Evolutionary conservation across 495 filamentous ascomycete species (phyloP).

Genomic region (Xylaria palmicola): DNA sequence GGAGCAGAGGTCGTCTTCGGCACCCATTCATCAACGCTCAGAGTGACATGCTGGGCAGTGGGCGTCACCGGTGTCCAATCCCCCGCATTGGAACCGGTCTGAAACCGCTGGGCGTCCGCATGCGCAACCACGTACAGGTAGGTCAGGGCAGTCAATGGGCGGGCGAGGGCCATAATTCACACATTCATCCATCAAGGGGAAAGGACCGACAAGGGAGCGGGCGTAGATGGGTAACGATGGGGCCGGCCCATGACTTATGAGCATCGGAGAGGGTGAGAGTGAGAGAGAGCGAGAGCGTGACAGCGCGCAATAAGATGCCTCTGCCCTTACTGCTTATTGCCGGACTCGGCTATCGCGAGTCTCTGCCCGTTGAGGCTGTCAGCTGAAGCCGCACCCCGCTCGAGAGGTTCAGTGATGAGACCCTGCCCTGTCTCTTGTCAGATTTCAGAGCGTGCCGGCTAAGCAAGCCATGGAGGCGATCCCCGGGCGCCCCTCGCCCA

Average conservation of each 20-base stretch:
- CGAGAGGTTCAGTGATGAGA: conserved; percentile 10
- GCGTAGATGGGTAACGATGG: neutral
- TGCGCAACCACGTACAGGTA: conserved; percentile 29
- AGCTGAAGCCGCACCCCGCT: conserved; percentile 22
- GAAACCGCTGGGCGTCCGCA: conserved; percentile 24
- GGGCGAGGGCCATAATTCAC: conserved; percentile 30
- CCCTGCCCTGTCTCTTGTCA: conserved; percentile 12
- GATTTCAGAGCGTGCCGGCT: conserved; percentile 14
- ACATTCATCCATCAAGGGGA: conserved; percentile 23
- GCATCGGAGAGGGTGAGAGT: neutral
- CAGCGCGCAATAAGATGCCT: neutral
- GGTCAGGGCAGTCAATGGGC: conserved; percentile 33
- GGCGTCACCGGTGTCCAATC: conserved; percentile 30
- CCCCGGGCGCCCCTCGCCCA: neutral
- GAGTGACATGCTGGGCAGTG: conserved; percentile 13
- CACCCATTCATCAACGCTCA: conserved; percentile 28
- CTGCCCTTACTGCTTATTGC: conserved; percentile 20
- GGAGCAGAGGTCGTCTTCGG: conserved; percentile 35
- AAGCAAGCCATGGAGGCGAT: conserved; percentile 19
- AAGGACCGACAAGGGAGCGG: conserved; percentile 10
- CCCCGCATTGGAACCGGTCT: conserved; percentile 19
- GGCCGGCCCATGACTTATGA: conserved; percentile 13
- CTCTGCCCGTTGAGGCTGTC: conserved; percentile 19
- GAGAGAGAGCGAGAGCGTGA: too few species aligned
- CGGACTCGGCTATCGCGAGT: conserved; percentile 14